phyloP scores from a whole-genome alignment of 306 rosid genomes.

The Echinosophora koreensis region DNA sequence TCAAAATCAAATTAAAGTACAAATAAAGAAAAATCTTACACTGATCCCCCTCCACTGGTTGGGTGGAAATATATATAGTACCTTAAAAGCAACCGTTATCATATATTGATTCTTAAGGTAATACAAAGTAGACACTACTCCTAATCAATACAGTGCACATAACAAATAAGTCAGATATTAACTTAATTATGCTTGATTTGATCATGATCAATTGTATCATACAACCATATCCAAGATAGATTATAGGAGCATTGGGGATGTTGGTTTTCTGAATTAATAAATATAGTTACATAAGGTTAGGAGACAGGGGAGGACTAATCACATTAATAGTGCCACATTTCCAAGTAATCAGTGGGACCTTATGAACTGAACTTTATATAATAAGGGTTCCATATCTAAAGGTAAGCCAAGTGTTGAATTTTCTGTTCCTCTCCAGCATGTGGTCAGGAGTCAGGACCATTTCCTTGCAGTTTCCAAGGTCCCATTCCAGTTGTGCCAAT shows the following conservation, averaged over 20 bases:
- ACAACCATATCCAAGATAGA: conserved; percentile 76
- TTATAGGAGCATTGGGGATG: conserved; percentile 78
- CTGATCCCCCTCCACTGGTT: conserved; percentile 29
- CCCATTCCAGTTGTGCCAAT: conserved; percentile 60
- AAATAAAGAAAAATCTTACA: conserved; percentile 3
- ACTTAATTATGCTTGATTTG: conserved; percentile 46
- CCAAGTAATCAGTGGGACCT: conserved; percentile 64
- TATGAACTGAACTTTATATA: conserved; percentile 3
- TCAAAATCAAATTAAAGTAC: conserved; percentile 4
- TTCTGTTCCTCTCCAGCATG: conserved; percentile 56
- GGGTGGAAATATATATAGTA: conserved; percentile 22
- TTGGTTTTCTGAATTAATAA: conserved; percentile 60
- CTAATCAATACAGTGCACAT: conserved; percentile 39
- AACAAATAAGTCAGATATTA: conserved; percentile 37
- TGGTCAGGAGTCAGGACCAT: conserved; percentile 53
- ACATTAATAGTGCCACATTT: conserved; percentile 64
- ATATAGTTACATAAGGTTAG: conserved; percentile 7
- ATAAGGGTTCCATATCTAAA: conserved; percentile 42
- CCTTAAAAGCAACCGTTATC: conserved; percentile 1
- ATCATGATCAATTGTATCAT: conserved; percentile 51
- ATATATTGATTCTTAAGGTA: conserved; percentile 43
- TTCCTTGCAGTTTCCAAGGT: conserved; percentile 64
- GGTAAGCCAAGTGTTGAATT: conserved; percentile 54
- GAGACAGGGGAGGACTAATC: conserved; percentile 56
- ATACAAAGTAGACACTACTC: conserved; percentile 32